Evolutionary conservation across 306 rosid species (phyloP).

Genomic region (Quercus dentata): DNA sequence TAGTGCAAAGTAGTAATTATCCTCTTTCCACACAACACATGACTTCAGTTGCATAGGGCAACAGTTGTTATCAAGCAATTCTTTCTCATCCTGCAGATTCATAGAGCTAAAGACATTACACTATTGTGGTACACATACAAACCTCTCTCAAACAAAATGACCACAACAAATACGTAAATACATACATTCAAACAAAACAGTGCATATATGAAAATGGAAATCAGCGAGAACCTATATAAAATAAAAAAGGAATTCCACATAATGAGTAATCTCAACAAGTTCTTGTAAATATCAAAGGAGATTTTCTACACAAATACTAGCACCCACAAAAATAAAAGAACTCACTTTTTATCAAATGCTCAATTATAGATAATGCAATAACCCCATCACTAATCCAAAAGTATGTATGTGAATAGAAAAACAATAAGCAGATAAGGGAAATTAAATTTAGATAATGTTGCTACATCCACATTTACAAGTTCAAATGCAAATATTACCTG

Average conservation of each 20-base stretch:
- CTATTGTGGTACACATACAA: constrained; percentile 10
- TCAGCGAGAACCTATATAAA: background rate
- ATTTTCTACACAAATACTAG: background rate
- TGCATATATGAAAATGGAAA: too few species aligned
- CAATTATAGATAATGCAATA: background rate
- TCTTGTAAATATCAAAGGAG: background rate
- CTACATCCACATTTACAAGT: constrained; percentile 5
- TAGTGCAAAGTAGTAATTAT: constrained; percentile 83
- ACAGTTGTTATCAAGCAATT: constrained; percentile 31
- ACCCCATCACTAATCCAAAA: background rate
- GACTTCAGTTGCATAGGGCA: constrained; percentile 87
- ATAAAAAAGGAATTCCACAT: background rate
- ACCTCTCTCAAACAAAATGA: background rate
- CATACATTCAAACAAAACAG: too few species aligned
- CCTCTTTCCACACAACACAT: constrained; percentile 85
- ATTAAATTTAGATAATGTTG: background rate
- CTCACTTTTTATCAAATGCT: background rate
- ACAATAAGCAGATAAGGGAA: background rate
- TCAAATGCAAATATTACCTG: constrained; percentile 50
- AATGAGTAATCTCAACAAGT: background rate
- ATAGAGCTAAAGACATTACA: constrained; percentile 8
- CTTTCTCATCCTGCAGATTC: constrained; percentile 58
- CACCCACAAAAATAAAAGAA: background rate
- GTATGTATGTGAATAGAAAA: background rate
- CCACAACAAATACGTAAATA: too few species aligned